phyloP scores from a whole-genome alignment of 352 stramenopile genomes.

The Phytophthora lateralis region DNA sequence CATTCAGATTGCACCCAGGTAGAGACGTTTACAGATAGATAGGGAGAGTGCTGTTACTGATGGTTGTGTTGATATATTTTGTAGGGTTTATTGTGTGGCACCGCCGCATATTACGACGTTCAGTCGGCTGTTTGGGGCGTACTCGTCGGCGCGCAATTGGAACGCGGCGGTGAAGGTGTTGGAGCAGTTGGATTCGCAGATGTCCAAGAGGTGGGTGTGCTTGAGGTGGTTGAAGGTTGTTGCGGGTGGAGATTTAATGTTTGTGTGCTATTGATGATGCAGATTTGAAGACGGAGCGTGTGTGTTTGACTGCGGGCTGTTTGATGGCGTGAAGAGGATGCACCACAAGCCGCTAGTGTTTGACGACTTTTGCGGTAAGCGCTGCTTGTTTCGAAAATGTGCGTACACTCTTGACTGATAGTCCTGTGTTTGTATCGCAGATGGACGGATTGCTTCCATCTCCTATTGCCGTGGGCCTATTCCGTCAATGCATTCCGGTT shows the following conservation, averaged over 20 bases:
- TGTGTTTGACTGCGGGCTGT: constrained; percentile 86
- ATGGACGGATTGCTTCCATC: constrained; percentile 83
- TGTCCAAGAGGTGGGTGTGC: constrained; percentile 62
- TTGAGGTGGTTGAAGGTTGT: not conserved
- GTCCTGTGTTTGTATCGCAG: constrained; percentile 31
- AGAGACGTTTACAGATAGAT: not conserved
- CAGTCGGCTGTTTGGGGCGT: constrained; percentile 69
- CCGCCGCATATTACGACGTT: constrained; percentile 84
- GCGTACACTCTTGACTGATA: not conserved
- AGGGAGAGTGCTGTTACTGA: constrained; percentile 6
- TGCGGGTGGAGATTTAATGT: constrained; percentile 3
- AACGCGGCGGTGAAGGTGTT: constrained; percentile 76
- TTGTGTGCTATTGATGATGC: constrained; percentile 2
- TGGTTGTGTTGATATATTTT: constrained; percentile 8
- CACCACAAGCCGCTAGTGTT: constrained; percentile 84
- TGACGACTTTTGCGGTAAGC: constrained; percentile 86
- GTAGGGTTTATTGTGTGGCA: constrained; percentile 78
- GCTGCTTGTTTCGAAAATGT: constrained; percentile 2
- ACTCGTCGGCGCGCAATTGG: constrained; percentile 67
- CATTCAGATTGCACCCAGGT: constrained; percentile 80
- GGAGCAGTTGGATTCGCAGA: constrained; percentile 63
- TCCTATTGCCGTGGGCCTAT: constrained; percentile 70
- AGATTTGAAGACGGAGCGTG: constrained; percentile 84
- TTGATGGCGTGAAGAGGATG: constrained; percentile 82
- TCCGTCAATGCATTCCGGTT: constrained; percentile 87